phyloP scores from a whole-genome alignment of 306 rosid genomes.

The Casuarina glauca region DNA sequence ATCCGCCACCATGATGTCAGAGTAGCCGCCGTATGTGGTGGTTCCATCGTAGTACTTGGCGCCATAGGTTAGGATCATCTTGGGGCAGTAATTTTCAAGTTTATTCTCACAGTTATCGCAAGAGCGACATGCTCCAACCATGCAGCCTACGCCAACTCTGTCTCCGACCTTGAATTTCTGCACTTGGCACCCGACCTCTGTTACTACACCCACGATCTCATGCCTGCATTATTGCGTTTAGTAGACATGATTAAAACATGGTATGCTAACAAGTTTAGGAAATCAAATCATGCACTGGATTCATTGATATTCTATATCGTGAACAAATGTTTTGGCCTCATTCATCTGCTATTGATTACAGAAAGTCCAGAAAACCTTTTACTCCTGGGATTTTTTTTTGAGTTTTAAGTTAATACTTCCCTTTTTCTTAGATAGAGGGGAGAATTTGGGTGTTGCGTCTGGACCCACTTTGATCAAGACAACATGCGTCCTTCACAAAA shows the following conservation, averaged over 20 bases:
- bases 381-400: no score
- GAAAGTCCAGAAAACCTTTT: no score
- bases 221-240: conserved; percentile 7
- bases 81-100: conserved; percentile 29
- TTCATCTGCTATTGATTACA: no score
- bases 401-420: no score
- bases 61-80: conserved; percentile 16
- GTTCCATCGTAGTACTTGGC: conserved; percentile 16
- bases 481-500: no score
- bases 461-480: no score
- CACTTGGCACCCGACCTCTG: conserved; percentile 26
- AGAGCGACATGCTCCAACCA: conserved; percentile 24
- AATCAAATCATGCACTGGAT: no score
- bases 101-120: conserved; percentile 16
- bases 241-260: neutral
- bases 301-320: neutral
- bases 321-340: neutral
- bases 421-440: no score
- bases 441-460: no score
- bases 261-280: neutral
- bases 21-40: conserved; percentile 28
- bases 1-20: conserved; percentile 26
- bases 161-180: conserved; percentile 27
- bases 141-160: conserved; percentile 29
- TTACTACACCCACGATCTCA: conserved; percentile 25